These are phyloP conservation scores for Skeletonema marinoi DNA, from an alignment of 108 stramenopile genomes.

Conservation along the genomic window DNA sequence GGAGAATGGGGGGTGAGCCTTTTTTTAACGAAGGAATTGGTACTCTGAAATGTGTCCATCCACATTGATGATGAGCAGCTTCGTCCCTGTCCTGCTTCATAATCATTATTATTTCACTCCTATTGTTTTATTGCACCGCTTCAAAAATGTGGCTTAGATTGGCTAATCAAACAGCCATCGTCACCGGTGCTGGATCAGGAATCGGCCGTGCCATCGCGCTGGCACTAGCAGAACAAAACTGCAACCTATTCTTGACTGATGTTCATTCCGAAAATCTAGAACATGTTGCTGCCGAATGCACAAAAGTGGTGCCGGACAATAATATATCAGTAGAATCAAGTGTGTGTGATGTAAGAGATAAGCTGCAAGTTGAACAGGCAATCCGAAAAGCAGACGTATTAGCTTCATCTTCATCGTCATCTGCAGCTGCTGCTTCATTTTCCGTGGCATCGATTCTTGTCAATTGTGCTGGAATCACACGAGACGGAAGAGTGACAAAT, in stretches of 20 bases:
- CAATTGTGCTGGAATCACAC: slow-evolving; percentile 82
- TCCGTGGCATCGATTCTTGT: slow-evolving; percentile 60
- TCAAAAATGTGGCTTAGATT: slow-evolving; percentile 12
- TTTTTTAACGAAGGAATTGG: background rate
- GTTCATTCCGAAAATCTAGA: slow-evolving; percentile 20
- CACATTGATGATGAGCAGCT: too few species aligned
- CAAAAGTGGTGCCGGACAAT: background rate
- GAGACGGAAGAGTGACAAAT: slow-evolving; percentile 59
- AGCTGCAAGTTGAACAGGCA: slow-evolving; percentile 46
- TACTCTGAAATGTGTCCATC: too few species aligned
- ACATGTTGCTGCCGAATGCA: slow-evolving; percentile 24
- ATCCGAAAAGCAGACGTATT: slow-evolving; percentile 42
- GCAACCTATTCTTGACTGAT: slow-evolving; percentile 44
- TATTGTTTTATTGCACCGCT: too few species aligned
- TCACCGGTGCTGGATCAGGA: slow-evolving; percentile 71
- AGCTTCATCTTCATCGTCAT: too few species aligned
- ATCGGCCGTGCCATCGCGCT: slow-evolving; percentile 56
- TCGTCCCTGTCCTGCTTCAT: too few species aligned
- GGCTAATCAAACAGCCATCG: slow-evolving; percentile 22
- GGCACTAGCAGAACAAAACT: slow-evolving; percentile 30
- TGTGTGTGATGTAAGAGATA: slow-evolving; percentile 60
- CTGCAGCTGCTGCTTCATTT: background rate
- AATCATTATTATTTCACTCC: too few species aligned
- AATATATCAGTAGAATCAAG: slow-evolving; percentile 23
- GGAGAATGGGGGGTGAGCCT: background rate